phyloP scores from a whole-genome alignment of 306 rosid genomes.

The Hippophae gyantsensis region DNA sequence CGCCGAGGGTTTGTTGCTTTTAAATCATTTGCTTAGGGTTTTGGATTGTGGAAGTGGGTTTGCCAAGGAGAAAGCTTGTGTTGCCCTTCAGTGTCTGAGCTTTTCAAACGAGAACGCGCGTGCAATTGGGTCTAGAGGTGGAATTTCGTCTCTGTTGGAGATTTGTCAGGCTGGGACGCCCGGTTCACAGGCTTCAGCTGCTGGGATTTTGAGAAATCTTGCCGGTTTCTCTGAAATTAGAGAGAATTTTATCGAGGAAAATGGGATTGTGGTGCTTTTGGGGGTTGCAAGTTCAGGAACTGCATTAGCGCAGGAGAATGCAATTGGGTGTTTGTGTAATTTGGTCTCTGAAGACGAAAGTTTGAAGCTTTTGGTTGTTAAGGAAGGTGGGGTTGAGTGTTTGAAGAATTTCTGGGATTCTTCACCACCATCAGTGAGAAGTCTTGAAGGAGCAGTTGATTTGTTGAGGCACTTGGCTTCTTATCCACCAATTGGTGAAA shows the following conservation, averaged over 20 bases:
- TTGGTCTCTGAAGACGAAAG: slow-evolving; percentile 49
- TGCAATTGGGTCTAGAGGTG: slow-evolving; percentile 80
- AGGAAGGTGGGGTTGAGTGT: slow-evolving; percentile 65
- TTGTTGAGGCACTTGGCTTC: slow-evolving; percentile 53
- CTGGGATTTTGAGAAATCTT: slow-evolving; percentile 65
- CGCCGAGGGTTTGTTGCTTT: slow-evolving; percentile 65
- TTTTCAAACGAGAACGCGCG: slow-evolving; percentile 65
- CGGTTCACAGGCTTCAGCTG: slow-evolving; percentile 76
- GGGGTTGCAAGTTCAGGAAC: slow-evolving; percentile 67
- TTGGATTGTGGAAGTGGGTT: slow-evolving; percentile 77
- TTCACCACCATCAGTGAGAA: slow-evolving; percentile 24
- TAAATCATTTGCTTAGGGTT: slow-evolving; percentile 63
- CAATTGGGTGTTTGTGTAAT: slow-evolving; percentile 64
- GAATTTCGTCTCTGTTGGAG: slow-evolving; percentile 76
- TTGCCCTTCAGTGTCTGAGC: slow-evolving; percentile 61
- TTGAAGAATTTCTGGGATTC: slow-evolving; percentile 83
- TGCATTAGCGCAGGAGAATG: slow-evolving; percentile 58
- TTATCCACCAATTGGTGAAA: slow-evolving; percentile 39
- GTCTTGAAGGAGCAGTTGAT: slow-evolving; percentile 64
- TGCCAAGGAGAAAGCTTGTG: slow-evolving; percentile 62
- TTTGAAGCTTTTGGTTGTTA: slow-evolving; percentile 41
- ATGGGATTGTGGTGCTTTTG: slow-evolving; percentile 51
- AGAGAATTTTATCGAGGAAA: slow-evolving; percentile 66
- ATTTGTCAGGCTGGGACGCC: slow-evolving; percentile 86
- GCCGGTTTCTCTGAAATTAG: slow-evolving; percentile 46